Conservation (phyloP, 179 eudicot genomes). For the Beta corolliflora region DNA sequence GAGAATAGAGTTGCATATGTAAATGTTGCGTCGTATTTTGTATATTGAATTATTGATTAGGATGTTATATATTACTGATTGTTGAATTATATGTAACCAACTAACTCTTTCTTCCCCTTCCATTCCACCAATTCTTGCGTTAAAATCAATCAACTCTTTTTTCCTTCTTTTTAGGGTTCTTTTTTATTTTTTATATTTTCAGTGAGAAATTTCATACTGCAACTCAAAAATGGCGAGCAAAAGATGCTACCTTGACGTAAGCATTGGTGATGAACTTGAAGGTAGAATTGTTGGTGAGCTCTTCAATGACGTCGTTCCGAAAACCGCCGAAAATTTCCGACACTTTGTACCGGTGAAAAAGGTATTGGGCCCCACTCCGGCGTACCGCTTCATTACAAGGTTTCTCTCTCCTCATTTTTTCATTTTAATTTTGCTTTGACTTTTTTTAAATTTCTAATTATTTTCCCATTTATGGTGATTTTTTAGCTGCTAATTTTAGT, state of each 20-base stretch:
- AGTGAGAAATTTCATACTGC: background rate
- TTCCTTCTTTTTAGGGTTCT: slow-evolving; percentile 5
- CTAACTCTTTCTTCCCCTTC: background rate
- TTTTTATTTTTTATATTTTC: background rate
- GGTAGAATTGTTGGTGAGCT: slow-evolving; percentile 75
- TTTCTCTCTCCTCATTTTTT: slow-evolving; percentile 9
- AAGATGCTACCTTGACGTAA: slow-evolving; percentile 57
- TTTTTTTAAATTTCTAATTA: too few relatives aligned
- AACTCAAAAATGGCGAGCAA: slow-evolving; percentile 14
- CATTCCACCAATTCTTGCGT: too few relatives aligned
- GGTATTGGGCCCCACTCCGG: slow-evolving; percentile 59
- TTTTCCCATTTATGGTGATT: too few relatives aligned
- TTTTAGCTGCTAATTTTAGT: too few relatives aligned
- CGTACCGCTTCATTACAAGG: slow-evolving; percentile 76
- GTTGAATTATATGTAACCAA: too few relatives aligned
- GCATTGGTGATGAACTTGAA: slow-evolving; percentile 64
- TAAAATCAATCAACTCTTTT: too few relatives aligned
- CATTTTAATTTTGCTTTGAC: background rate
- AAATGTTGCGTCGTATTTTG: too few relatives aligned
- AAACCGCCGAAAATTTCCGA: slow-evolving; percentile 71
- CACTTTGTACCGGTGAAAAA: slow-evolving; percentile 80
- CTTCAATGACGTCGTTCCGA: slow-evolving; percentile 68
- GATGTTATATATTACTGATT: too few relatives aligned
- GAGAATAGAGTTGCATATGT: too few relatives aligned
- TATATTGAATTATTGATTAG: too few relatives aligned